Evolutionary conservation across 192 early-diverging fungal genomes (phyloP).

Genomic region (Lobulomyces angularis): DNA sequence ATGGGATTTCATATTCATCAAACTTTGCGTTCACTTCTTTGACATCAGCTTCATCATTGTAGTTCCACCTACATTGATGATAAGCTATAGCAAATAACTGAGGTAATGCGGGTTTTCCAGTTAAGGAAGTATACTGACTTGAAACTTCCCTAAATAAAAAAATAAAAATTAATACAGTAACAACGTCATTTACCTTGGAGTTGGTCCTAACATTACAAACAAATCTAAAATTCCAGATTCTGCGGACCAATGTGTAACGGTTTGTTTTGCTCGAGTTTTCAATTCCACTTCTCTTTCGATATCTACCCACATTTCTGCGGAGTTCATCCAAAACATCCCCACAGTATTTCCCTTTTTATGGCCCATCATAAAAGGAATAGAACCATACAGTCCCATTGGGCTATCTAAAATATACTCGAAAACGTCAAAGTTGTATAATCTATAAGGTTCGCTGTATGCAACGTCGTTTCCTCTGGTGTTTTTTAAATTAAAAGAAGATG

Average conservation of each 20-base stretch:
- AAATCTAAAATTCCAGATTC: constrained; percentile 86
- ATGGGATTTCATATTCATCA: constrained; percentile 83
- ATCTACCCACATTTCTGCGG: constrained; percentile 98
- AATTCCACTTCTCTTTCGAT: constrained; percentile 54
- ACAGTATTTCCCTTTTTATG: constrained; percentile 62
- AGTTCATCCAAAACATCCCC: constrained; percentile 84
- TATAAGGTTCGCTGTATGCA: constrained; percentile 81
- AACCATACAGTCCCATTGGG: constrained; percentile 95
- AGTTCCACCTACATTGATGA: constrained; percentile 99
- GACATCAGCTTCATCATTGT: constrained; percentile 83
- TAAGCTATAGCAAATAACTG: constrained; percentile 82
- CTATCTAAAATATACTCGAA: constrained; percentile 93
- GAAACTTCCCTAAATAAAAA: constrained; percentile 61
- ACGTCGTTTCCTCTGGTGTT: constrained; percentile 62
- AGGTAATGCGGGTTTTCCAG: constrained; percentile 73
- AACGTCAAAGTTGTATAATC: constrained; percentile 94
- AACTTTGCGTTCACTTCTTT: constrained; percentile 70
- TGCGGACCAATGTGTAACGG: constrained; percentile 83
- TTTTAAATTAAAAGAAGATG: constrained; percentile 71
- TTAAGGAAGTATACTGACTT: constrained; percentile 58
- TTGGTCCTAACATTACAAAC: constrained; percentile 69
- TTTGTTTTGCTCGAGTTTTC: constrained; percentile 18
- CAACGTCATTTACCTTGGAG: constrained; percentile 25
- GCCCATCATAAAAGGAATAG: constrained; percentile 86
- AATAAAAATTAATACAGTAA: neutral